Base-by-base conservation (phyloP, 2,329 filamentous ascomycete species). In the Grosmannia penicillata region DNA sequence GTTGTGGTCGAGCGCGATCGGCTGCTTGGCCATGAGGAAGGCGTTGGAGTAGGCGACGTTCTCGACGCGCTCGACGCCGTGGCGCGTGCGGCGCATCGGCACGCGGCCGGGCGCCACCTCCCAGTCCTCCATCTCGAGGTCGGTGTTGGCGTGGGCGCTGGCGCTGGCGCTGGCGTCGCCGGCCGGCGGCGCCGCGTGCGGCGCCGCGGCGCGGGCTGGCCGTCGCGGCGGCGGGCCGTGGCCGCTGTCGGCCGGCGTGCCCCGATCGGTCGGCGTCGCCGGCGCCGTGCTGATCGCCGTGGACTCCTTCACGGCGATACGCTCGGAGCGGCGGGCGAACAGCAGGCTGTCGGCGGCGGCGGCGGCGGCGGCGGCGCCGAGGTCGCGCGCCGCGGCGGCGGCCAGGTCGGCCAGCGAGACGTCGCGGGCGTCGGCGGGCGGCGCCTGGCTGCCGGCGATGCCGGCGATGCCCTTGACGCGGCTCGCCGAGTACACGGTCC, bases 61-160 rank as follows among this genome's bases (percentile, higher is more conserved):
- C 15, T 51, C 41, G 1, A 35, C 15, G 3, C 36, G 37, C 1
- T 33, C 29, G 3, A n/a, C 35, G 4, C 30, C 36, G 5, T 35
- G 22, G n/a, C 46, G 46, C 25, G 10, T 24, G 3, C 21, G 28
- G n/a, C 9, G 19, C 10, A 36, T 22, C 27, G 43, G 43, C 25
- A 58, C 45, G 4, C 53, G 48, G 3, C 56, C 56, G 0, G 56
- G 56, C 1, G 54, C 56, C 2, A 58, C 25, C 36, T 59, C 56
- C 56, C 56, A 59, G 10, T 53, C 49, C 38, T 58, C 55, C 55
- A 58, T 56, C 37, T 57, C 54, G 8, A 57, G 47, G 2, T 7
- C 11, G 13, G 6, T 8, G 7, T 6, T 17, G n/a, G 15, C n/a
- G 26, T 28, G 11, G 10, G 26, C 3, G 3, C 4, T 32, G 18